A percentile compares a stretch with the other conserved stretches of the same genome.
phyloP scores from a whole-genome alignment of 2,329 filamentous ascomycete species.

The Monilinia polystroma region DNA sequence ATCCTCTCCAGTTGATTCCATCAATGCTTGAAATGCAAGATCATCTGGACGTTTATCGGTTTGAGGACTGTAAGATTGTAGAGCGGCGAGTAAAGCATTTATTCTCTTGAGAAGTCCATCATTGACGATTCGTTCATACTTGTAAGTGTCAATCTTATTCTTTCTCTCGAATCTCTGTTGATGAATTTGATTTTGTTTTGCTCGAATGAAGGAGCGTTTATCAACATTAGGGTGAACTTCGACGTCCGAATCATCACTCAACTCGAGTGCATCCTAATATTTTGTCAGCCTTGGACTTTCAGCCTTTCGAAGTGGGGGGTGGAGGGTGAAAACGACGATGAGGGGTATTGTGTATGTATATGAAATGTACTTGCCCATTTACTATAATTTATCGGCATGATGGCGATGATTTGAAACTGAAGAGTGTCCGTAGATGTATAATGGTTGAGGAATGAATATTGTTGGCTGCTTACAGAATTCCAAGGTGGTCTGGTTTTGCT shows the following conservation, averaged over 20 bases:
- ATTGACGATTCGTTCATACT: constrained; percentile 92
- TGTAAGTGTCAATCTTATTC: constrained; percentile 84
- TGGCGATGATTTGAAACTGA: constrained; percentile 5
- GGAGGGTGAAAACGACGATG: constrained; percentile 9
- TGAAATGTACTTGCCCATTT: constrained; percentile 49
- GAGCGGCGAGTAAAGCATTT: constrained; percentile 69
- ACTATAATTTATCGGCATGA: constrained; percentile 63
- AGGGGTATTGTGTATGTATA: background rate
- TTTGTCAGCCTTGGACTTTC: constrained; percentile 39
- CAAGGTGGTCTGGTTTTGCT: background rate
- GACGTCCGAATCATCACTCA: constrained; percentile 96
- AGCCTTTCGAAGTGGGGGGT: constrained; percentile 32
- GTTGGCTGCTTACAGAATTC: background rate
- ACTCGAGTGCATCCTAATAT: constrained; percentile 78
- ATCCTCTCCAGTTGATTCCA: constrained; percentile 76
- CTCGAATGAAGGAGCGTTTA: constrained; percentile 96
- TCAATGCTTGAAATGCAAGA: constrained; percentile 83
- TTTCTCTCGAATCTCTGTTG: constrained; percentile 82
- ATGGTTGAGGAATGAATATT: too few relatives aligned
- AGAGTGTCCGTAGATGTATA: too few relatives aligned
- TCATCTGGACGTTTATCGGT: constrained; percentile 69
- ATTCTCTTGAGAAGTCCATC: constrained; percentile 86
- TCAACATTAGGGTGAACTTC: constrained; percentile 99
- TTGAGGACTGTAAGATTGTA: constrained; percentile 71
- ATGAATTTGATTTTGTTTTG: constrained; percentile 97